phyloP scores from a whole-genome alignment of 2,329 filamentous ascomycete genomes.

The Stagonosporopsis rhizophila region DNA sequence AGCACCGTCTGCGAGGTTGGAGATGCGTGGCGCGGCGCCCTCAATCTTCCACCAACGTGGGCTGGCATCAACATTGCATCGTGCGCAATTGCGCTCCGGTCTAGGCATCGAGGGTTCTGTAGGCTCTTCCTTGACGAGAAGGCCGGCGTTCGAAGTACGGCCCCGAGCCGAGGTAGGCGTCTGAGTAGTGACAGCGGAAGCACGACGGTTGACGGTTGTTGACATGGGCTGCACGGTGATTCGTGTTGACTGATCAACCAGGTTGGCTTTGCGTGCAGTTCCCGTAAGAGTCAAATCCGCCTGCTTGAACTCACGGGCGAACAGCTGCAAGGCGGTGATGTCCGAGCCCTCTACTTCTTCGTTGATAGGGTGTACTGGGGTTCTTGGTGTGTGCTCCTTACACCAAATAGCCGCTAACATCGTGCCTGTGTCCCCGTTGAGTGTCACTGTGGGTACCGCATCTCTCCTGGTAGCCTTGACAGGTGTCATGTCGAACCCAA shows the following conservation, averaged over 20 bases:
- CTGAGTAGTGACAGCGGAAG: constrained; percentile 46
- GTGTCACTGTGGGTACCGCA: constrained; percentile 76
- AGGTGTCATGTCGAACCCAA: constrained; percentile 89
- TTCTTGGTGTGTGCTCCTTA: constrained; percentile 79
- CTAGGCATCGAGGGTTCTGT: constrained; percentile 40
- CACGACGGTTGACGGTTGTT: constrained; percentile 48
- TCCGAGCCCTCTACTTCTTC: constrained; percentile 75
- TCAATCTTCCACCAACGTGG: constrained; percentile 63
- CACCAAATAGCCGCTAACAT: constrained; percentile 91
- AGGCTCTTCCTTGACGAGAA: constrained; percentile 47
- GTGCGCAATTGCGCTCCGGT: constrained; percentile 50
- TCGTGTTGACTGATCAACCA: constrained; percentile 70
- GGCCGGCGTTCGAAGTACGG: constrained; percentile 44
- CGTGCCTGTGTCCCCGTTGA: constrained; percentile 81
- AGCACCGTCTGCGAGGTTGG: constrained; percentile 25
- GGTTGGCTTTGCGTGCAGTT: constrained; percentile 89
- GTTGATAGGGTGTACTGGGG: constrained; percentile 77
- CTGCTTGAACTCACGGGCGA: constrained; percentile 89
- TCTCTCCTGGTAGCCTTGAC: constrained; percentile 90
- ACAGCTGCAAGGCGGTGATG: constrained; percentile 84
- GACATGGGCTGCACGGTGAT: constrained; percentile 45
- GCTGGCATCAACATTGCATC: constrained; percentile 69
- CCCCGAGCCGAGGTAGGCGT: constrained; percentile 46
- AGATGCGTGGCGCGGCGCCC: not conserved
- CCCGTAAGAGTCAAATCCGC: constrained; percentile 89